These are phyloP conservation scores for Pyricularia sp. DNA, from an alignment of 2,329 filamentous ascomycete species.

Conservation along the genomic window DNA sequence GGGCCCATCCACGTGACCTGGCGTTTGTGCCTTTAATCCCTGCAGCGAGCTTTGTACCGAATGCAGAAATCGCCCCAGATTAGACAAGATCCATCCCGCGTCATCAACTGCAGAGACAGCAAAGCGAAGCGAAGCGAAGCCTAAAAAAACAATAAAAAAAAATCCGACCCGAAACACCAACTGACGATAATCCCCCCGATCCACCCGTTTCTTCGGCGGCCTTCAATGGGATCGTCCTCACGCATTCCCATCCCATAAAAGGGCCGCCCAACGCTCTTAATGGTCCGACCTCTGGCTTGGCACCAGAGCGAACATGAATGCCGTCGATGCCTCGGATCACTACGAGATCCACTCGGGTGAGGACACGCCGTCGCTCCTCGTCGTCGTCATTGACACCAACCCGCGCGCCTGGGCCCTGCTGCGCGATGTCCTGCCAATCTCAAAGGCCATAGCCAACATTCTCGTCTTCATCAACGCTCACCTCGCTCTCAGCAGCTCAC, in stretches of 20 bases:
- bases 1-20: neutral
- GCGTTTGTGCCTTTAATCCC: neutral
- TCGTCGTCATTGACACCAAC: conserved; percentile 92
- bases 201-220: neutral
- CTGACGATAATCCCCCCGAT: neutral
- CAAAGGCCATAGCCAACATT: conserved; percentile 75
- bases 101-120: neutral
- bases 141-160: neutral
- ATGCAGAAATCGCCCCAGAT: neutral
- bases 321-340: conserved; percentile 50
- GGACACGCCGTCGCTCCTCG: conserved; percentile 70
- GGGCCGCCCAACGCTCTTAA: conserved; percentile 1
- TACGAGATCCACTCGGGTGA: conserved; percentile 45
- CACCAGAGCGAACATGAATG: conserved; percentile 33
- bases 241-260: neutral
- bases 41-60: neutral
- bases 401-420: conserved; percentile 82
- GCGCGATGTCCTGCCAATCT: conserved; percentile 64
- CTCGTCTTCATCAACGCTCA: conserved; percentile 97
- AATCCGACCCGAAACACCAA: neutral
- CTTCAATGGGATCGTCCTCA: neutral
- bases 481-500: conserved; percentile 85
- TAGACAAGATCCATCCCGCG: neutral
- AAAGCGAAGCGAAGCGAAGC: neutral
- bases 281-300: neutral